phyloP scores from a whole-genome alignment of 2,329 filamentous ascomycete species.

The Pseudogymnoascus verrucosus region DNA sequence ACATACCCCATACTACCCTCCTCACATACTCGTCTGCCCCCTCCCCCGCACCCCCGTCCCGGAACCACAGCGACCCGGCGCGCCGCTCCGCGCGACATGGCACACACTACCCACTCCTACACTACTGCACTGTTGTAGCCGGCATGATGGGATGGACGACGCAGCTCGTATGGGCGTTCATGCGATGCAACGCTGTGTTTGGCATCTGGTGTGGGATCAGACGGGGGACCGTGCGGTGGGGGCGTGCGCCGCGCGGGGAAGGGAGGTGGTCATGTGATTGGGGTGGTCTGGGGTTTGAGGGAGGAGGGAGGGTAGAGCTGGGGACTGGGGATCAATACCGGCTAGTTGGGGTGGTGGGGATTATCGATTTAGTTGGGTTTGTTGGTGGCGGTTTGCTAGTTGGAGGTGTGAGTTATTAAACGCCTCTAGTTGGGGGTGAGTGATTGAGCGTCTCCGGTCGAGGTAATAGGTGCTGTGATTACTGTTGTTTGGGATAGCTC shows the following conservation, averaged over 20 bases:
- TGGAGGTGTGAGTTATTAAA: too few species aligned
- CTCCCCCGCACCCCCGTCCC: background rate
- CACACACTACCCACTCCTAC: too few species aligned
- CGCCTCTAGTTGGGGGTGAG: too few species aligned
- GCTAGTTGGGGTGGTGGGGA: too few species aligned
- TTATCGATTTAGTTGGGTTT: too few species aligned
- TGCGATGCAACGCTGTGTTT: background rate
- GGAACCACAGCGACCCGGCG: background rate
- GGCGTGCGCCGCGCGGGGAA: background rate
- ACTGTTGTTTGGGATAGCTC: too few species aligned
- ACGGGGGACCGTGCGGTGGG: background rate
- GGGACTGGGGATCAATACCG: too few species aligned
- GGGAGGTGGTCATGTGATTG: background rate
- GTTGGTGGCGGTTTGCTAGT: too few species aligned
- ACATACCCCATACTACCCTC: background rate
- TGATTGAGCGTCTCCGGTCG: too few species aligned
- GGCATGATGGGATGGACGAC: background rate
- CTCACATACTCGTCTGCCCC: background rate
- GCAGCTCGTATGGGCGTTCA: background rate
- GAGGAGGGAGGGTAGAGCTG: too few species aligned
- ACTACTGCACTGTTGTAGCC: background rate
- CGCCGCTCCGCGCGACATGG: background rate
- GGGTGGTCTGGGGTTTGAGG: background rate
- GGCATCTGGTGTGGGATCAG: background rate
- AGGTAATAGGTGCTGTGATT: too few species aligned